Evolutionary conservation across 805 yeast genomes (phyloP).

Genomic region (Kockiozyma suomiensis): DNA sequence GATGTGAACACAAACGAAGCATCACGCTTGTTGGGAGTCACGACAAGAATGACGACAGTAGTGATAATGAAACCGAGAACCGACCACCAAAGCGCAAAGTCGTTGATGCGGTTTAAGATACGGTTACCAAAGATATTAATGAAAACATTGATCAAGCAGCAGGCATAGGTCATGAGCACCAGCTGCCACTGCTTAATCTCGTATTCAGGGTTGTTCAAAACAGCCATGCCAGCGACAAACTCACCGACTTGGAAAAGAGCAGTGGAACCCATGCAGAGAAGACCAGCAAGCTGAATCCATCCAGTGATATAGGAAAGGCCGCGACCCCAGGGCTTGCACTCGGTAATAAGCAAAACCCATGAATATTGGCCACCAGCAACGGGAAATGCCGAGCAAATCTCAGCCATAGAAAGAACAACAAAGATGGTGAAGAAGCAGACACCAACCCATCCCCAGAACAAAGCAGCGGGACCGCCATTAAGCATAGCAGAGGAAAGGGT

Average conservation of each 20-base stretch:
- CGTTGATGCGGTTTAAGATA: constrained; percentile 32
- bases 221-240: constrained; percentile 31
- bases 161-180: constrained; percentile 32
- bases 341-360: constrained; percentile 49
- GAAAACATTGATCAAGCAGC: constrained; percentile 16
- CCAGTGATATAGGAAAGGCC: constrained; percentile 29
- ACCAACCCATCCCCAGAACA: constrained; percentile 64
- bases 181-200: constrained; percentile 32
- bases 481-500: constrained; percentile 62
- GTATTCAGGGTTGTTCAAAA: constrained; percentile 27
- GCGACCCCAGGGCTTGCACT: constrained; percentile 30
- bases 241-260: constrained; percentile 37
- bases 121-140: constrained; percentile 35
- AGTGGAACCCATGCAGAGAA: constrained; percentile 39
- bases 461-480: constrained; percentile 63
- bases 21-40: constrained; percentile 26
- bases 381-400: constrained; percentile 66
- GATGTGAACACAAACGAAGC: constrained; percentile 27
- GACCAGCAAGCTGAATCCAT: constrained; percentile 38
- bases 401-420: constrained; percentile 67
- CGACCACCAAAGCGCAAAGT: constrained; percentile 38
- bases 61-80: constrained; percentile 33
- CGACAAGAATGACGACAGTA: constrained; percentile 28
- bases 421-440: constrained; percentile 58
- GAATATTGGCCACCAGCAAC: constrained; percentile 71